Percentiles rank a stretch among this genome's conserved stretches.
Evolutionary conservation across 2,329 filamentous ascomycete genomes (phyloP).

Genomic region (Endocalyx cinctus): DNA sequence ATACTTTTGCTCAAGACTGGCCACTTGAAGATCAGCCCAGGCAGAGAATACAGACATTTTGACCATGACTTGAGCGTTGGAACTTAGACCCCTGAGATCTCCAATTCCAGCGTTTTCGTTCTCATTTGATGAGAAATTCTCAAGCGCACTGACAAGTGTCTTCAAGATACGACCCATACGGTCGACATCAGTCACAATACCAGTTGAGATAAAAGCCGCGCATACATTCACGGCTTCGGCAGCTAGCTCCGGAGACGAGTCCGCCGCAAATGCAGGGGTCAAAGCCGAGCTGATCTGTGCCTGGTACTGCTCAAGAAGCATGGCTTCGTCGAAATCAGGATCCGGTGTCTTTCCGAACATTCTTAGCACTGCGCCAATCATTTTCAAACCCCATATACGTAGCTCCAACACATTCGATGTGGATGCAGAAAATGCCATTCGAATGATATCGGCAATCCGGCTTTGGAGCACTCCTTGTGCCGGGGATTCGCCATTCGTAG

Average conservation of each 20-base stretch:
- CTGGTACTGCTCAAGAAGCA: conserved; percentile 95
- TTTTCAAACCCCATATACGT: conserved; percentile 84
- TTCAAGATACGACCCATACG: conserved; percentile 98
- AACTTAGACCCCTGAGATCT: conserved; percentile 85
- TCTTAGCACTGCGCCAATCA: conserved; percentile 88
- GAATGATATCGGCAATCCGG: conserved; percentile 84
- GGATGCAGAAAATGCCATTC: conserved; percentile 95
- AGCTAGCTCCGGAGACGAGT: conserved; percentile 92
- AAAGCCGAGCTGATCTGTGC: conserved; percentile 96
- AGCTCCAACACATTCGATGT: conserved; percentile 89
- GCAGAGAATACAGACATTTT: conserved; percentile 96
- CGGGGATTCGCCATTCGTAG: conserved; percentile 71
- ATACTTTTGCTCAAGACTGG: conserved; percentile 87
- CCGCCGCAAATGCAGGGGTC: conserved; percentile 90
- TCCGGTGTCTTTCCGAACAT: conserved; percentile 95
- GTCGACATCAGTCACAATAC: conserved; percentile 94
- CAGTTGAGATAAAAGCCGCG: conserved; percentile 94
- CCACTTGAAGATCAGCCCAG: conserved; percentile 95
- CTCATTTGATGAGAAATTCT: conserved; percentile 84
- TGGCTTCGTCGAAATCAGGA: conserved; percentile 95
- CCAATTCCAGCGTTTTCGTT: conserved; percentile 82
- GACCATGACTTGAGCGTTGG: conserved; percentile 97
- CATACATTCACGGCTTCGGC: conserved; percentile 96
- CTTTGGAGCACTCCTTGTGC: conserved; percentile 76
- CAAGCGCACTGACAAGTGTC: conserved; percentile 81